Evolutionary conservation across 306 rosid genomes (phyloP).

Genomic region (Gillenia trifoliata): DNA sequence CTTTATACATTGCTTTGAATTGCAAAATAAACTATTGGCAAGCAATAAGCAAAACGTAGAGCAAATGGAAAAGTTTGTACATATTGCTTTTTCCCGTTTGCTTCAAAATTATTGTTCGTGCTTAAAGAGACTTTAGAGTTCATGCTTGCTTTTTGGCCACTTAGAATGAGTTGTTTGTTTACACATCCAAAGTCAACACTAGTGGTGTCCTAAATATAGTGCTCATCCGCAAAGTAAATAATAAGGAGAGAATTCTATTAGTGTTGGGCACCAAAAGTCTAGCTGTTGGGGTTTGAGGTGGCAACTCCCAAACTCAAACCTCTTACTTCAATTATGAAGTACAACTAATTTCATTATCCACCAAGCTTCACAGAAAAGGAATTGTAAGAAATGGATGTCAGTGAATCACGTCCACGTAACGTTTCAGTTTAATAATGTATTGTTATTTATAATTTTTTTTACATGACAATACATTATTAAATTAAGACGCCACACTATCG

Average conservation of each 20-base stretch:
- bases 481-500: too few species aligned
- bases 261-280: neutral
- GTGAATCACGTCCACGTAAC: too few species aligned
- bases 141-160: constrained; percentile 1
- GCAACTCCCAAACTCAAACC: neutral
- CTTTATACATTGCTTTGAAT: neutral
- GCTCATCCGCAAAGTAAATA: neutral
- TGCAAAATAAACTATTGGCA: neutral
- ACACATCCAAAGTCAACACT: neutral
- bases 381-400: too few species aligned
- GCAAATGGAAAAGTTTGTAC: constrained; percentile 1
- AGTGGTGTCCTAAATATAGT: neutral
- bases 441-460: too few species aligned
- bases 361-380: neutral
- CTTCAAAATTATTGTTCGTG: neutral
- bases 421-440: too few species aligned
- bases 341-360: neutral
- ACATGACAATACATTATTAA: too few species aligned
- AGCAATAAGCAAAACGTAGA: neutral
- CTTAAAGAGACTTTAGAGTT: constrained; percentile 3
- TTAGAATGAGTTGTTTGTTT: neutral
- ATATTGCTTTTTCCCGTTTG: neutral
- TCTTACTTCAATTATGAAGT: neutral
- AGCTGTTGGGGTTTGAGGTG: neutral
- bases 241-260: neutral